Conservation (phyloP, 768 basidiomycete genomes). For the Trametes maxima region DNA sequence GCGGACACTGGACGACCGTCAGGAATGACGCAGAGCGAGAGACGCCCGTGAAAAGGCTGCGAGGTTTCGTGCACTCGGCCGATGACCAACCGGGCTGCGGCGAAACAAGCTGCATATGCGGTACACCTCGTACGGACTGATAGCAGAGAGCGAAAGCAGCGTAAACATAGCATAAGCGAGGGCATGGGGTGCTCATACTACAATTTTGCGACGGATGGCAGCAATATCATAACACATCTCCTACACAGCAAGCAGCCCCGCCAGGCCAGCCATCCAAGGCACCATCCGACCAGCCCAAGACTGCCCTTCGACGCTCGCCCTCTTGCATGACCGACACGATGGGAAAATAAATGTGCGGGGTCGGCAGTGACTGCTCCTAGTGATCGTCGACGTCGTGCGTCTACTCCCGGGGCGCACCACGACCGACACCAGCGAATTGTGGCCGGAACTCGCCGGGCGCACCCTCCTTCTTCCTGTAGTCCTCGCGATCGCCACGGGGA, state of each 20-base stretch:
- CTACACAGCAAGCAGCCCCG: constrained; percentile 18
- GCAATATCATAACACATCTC: constrained; percentile 28
- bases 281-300: constrained; percentile 13
- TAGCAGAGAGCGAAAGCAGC: constrained; percentile 11
- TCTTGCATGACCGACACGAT: constrained; percentile 3
- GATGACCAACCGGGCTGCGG: too few species aligned
- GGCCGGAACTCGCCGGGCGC: constrained; percentile 90
- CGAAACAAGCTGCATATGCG: not conserved
- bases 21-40: too few species aligned
- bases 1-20: too few species aligned
- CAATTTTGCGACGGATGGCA: constrained; percentile 33
- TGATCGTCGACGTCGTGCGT: constrained; percentile 7
- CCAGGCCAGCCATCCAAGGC: constrained; percentile 21
- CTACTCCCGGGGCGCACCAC: constrained; percentile 79
- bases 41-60: too few species aligned
- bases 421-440: constrained; percentile 85
- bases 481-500: constrained; percentile 85
- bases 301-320: constrained; percentile 13
- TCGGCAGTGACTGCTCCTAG: constrained; percentile 7
- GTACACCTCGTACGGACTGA: not conserved
- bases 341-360: not conserved
- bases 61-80: too few species aligned
- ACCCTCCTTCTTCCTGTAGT: constrained; percentile 89
- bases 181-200: constrained; percentile 35
- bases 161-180: constrained; percentile 33